phyloP scores from a whole-genome alignment of 2,329 filamentous ascomycete species.

The Decorospora gaudefroyi region DNA sequence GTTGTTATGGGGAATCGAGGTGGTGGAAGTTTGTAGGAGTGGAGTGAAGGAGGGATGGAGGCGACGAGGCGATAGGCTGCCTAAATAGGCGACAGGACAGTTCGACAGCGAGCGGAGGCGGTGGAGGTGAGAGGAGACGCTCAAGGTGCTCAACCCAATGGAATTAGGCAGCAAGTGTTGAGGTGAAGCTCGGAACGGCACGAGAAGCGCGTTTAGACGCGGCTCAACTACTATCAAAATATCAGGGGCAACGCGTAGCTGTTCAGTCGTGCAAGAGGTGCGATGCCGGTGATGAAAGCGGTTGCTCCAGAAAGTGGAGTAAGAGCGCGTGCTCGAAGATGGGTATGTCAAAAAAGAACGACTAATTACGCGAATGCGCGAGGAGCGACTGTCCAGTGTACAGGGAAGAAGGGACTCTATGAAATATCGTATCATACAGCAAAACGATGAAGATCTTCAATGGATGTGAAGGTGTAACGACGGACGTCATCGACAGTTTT shows the following conservation, averaged over 20 bases:
- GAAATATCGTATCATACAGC: neutral
- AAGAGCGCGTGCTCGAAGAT: conserved; percentile 2
- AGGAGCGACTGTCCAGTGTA: conserved; percentile 6
- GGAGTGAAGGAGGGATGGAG: conserved; percentile 6
- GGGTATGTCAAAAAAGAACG: conserved; percentile 5
- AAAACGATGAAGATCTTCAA: neutral
- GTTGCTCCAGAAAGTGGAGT: neutral
- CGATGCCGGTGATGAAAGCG: neutral
- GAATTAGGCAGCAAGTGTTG: neutral
- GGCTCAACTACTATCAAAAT: neutral
- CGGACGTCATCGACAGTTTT: conserved; percentile 7
- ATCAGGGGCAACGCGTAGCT: accelerated
- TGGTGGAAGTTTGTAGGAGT: neutral
- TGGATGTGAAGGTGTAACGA: neutral
- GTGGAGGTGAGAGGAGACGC: conserved; percentile 17
- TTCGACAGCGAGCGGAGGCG: neutral
- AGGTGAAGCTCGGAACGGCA: neutral
- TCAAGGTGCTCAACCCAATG: conserved; percentile 1
- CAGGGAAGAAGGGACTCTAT: neutral
- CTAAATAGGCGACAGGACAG: conserved; percentile 2
- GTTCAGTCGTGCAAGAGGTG: neutral
- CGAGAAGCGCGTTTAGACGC: too few species aligned
- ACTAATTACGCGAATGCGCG: neutral
- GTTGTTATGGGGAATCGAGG: neutral
- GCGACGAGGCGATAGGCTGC: neutral